Conservation (phyloP, 768 basidiomycete genomes). For the Clavaria fumosa region DNA sequence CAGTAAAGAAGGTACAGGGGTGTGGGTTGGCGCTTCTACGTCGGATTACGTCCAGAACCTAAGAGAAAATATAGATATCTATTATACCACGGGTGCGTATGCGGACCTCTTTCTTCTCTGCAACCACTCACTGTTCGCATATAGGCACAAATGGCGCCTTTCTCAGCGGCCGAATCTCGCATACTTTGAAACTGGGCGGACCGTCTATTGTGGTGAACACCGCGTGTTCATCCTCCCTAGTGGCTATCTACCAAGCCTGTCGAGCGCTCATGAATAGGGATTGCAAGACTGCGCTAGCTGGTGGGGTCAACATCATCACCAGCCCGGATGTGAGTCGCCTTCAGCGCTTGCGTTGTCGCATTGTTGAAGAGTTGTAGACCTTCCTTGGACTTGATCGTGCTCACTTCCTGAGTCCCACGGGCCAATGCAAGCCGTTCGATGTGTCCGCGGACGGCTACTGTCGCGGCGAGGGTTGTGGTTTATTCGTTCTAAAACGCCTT, state of each 20-base stretch:
- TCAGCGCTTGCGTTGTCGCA: neutral
- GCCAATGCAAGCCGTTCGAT: slow-evolving; percentile 59
- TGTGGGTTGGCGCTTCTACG: slow-evolving; percentile 55
- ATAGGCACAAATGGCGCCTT: slow-evolving; percentile 55
- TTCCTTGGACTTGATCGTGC: slow-evolving; percentile 40
- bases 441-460: slow-evolving; percentile 60
- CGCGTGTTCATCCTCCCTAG: slow-evolving; percentile 56
- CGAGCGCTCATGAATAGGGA: slow-evolving; percentile 49
- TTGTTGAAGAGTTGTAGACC: slow-evolving; percentile 37
- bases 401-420: slow-evolving; percentile 51
- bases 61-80: slow-evolving; percentile 44
- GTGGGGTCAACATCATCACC: slow-evolving; percentile 57
- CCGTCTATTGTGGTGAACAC: slow-evolving; percentile 63
- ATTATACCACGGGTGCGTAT: slow-evolving; percentile 46
- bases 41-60: slow-evolving; percentile 58
- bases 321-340: slow-evolving; percentile 46
- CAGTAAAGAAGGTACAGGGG: slow-evolving; percentile 40
- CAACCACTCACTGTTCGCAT: neutral
- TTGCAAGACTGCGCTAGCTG: slow-evolving; percentile 54
- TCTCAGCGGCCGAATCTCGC: slow-evolving; percentile 53
- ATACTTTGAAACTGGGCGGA: slow-evolving; percentile 50
- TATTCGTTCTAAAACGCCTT: slow-evolving; percentile 60
- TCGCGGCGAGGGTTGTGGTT: slow-evolving; percentile 52
- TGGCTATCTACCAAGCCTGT: slow-evolving; percentile 54
- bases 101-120: neutral